Base-by-base conservation (phyloP, 139 green algal genomes). In the Asterochloris sp. region DNA sequence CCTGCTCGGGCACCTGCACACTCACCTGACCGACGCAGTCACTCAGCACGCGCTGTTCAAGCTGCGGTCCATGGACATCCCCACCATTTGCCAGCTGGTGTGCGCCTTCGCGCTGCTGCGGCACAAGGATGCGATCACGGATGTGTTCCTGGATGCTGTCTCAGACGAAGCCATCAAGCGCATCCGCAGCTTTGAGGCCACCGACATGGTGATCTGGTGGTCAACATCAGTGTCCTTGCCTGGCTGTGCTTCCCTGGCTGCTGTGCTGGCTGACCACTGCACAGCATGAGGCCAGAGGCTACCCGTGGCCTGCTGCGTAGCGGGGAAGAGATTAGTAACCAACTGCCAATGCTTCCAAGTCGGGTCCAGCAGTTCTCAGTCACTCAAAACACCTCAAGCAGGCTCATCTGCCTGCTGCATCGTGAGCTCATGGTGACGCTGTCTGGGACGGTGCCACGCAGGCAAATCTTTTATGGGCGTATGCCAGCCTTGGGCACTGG, bases 61-160 rank as follows among this genome's bases (percentile, higher is more conserved):
- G 0, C 66, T 83, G 6, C 62, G 29, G 12, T 47, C 29, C 29
- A 81, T 81, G 77, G 61, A 62, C 1, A 28, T 73, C 14, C 26
- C 63, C 21, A 19, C 63, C 11, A 81, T 81, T 26, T 62, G 62
- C 17, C 78, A 83, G 67, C 26, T 83, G 11, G 67, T 83, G 21
- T 83, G 78, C 38, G 66, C 67, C 38, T 83, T 83, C 38, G 78
- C 78, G 19, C 66, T 83, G 16, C 47, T 83, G 67, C 60, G 66
- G 29, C 78, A 83, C 68, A 83, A 83, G 67, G 78, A 83, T 69
- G 78, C 78, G 21, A 60, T 83, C 19, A 83, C 78, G 21, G 78
- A 83, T 76, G 78, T 83, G 10, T 83, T 83, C 38, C 67, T 83
- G 66, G 78, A 76, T 60, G 78, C 78, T 67, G 78, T 83, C 11